Base-by-base conservation (phyloP, 2,329 filamentous ascomycete species). In the Fusarium solani-melongenae region DNA sequence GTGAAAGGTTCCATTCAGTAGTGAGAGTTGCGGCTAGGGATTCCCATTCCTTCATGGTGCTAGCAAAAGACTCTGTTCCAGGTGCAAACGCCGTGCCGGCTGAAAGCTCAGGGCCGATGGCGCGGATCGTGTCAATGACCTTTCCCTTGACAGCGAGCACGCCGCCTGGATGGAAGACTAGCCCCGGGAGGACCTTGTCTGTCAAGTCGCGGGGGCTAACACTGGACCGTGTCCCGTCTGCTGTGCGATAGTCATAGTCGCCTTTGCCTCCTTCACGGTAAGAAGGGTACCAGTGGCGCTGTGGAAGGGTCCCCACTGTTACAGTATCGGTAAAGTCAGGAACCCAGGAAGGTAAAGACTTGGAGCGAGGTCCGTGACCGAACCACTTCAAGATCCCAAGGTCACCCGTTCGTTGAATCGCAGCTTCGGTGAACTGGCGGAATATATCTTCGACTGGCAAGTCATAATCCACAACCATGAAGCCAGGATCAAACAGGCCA, bases 341-440 rank as follows among this genome's bases (percentile, higher is more conserved):
- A 5, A 72, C 69, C 70, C 70, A 72, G 0, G 69, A 72, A 2
- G 69, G 66, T 12, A 24, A 71, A 34, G 17, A 11, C 12, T 27
- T 0, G 4, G 12, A 27, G 49, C 8, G 24, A 4, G 20, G 53
- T 1, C n/a, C 12, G 9, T 22, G 15, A 1, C 70, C 65, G 3
- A 69, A 34, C 34, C 33, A 17, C 6, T 22, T 57, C 1, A 72
- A 6, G 2, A 72, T 72, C 1, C 20, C 1, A 1, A 72, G 29
- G 4, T 62, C 5, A 0, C 70, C 57, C 0, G 65, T 61, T 1
- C 6, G n/a, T 5, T 2, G 8, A 0, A 72, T 29, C 0, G 61
- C 56, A 4, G 69, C 70, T 1, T 70, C 60, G 0, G 70, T 41
- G 10, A 72, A 72, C 2, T 64, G 65, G 1, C 17, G 49, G 6